Percentiles rank a stretch among this genome's conserved stretches.
phyloP scores from a whole-genome alignment of 2,329 filamentous ascomycete genomes.

The Colletotrichum aenigma region DNA sequence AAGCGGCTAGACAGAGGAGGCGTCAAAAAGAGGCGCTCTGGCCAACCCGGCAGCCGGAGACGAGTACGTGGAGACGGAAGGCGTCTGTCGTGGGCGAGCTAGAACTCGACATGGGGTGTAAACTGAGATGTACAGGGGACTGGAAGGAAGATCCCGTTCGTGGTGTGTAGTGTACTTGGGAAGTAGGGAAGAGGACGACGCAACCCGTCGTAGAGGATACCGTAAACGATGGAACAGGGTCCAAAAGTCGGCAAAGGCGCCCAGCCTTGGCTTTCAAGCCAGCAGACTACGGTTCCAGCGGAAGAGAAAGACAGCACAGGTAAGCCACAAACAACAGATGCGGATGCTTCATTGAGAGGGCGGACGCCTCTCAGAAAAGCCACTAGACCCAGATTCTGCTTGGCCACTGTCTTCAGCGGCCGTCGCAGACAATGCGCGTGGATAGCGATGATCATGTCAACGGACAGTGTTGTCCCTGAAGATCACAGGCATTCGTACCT shows the following conservation, averaged over 20 bases:
- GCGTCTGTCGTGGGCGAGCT: background rate
- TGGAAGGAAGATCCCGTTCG: background rate
- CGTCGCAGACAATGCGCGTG: background rate
- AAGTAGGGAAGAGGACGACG: background rate
- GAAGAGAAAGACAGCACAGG: background rate
- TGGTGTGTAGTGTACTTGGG: background rate
- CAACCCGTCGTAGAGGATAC: background rate
- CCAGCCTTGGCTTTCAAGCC: background rate
- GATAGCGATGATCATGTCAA: background rate
- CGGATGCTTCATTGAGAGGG: background rate
- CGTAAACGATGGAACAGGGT: background rate
- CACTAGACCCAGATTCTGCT: background rate
- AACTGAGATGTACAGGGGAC: background rate
- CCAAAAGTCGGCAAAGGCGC: background rate
- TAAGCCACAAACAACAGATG: conserved; percentile 3
- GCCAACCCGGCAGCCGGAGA: background rate
- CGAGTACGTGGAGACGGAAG: background rate
- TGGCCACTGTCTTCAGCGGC: background rate
- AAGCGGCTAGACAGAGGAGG: background rate
- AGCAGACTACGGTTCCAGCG: background rate
- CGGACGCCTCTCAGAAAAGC: background rate
- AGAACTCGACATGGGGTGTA: background rate
- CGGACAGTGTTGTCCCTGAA: background rate
- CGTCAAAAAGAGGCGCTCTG: background rate
- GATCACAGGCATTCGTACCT: background rate